Conservation (phyloP, 2,329 filamentous ascomycete genomes). For the Amphichorda felina region DNA sequence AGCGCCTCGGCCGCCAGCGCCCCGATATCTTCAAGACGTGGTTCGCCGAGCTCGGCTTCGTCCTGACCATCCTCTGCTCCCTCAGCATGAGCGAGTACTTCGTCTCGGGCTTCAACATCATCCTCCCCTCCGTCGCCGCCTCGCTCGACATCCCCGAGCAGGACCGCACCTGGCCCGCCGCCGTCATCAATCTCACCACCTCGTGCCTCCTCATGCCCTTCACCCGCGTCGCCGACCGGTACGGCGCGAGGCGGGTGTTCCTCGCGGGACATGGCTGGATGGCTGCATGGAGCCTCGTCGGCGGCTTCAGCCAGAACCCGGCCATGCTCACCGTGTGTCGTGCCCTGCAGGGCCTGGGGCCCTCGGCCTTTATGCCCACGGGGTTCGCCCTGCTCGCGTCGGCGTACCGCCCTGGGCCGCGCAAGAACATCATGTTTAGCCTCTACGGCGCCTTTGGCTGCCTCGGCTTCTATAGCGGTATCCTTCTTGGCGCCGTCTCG, state of each 20-base stretch:
- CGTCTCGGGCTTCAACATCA: slow-evolving; percentile 61
- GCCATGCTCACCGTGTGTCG: slow-evolving; percentile 63
- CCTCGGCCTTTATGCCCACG: slow-evolving; percentile 60
- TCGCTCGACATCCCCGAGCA: slow-evolving; percentile 51
- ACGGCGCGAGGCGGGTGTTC: slow-evolving; percentile 50
- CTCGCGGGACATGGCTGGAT: slow-evolving; percentile 52
- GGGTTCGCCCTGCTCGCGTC: slow-evolving; percentile 59
- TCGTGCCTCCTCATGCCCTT: slow-evolving; percentile 49
- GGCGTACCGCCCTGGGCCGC: slow-evolving; percentile 55
- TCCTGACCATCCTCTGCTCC: slow-evolving; percentile 48
- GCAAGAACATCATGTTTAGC: slow-evolving; percentile 58
- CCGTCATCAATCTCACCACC: slow-evolving; percentile 44
- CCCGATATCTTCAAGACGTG: slow-evolving; percentile 40
- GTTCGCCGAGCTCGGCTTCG: slow-evolving; percentile 47
- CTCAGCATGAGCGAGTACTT: slow-evolving; percentile 62
- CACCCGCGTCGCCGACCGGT: slow-evolving; percentile 50
- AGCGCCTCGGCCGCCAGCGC: slow-evolving; percentile 49
- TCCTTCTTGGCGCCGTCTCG: slow-evolving; percentile 52
- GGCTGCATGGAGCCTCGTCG: slow-evolving; percentile 54
- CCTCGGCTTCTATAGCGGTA: slow-evolving; percentile 49
- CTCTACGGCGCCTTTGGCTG: slow-evolving; percentile 48
- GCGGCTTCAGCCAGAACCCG: slow-evolving; percentile 56
- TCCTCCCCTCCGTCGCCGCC: slow-evolving; percentile 52
- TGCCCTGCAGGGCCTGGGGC: slow-evolving; percentile 62
- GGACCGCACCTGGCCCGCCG: slow-evolving; percentile 53